Evolutionary conservation across 148 eudicot genomes (phyloP), one percentile per base, ranked within the genome.

Genomic region (Nepenthes mirabilis): DNA sequence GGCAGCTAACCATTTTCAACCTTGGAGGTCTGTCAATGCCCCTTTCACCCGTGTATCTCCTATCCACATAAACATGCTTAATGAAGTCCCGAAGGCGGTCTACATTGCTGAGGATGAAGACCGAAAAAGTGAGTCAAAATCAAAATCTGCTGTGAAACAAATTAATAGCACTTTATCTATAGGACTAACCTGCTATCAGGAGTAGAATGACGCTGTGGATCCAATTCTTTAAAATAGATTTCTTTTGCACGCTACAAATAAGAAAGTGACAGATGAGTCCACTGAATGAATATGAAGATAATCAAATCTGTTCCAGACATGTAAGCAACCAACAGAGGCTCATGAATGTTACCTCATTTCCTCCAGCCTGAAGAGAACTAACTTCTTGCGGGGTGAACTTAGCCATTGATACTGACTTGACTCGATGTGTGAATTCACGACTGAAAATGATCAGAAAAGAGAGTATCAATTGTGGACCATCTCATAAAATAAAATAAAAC

Each of bases 391-490:
- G 74, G 65, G 95, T 84, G 71, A 94, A 94, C 74, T 94, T 94
- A 66, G 99, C 91, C 99, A 94, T 82, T 34, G 99, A 94, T 36
- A 94, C 82, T 55, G 99, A 94, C 65, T 94, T 94, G 43, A 94
- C 90, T 71, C 97, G 81, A 71, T 94, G 97, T 14, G 99, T 86
- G 77, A 94, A 94, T 74, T 94, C 99, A 52, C 99, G 99, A 63
- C 99, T 94, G 87, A 55, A 71, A 71, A 58, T 45, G 54, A 52
- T 57, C 52, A 40, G 43, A 8, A 33, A 55, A 14, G 36, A 60
- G 9, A 60, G 14, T 14, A n/a, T 57, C 34, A 48, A 23, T 23
- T 23, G 23, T 23, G 33, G 37, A 58, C 60, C 12, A 52, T 0
- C 57, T n/a, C 34, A 32, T 52, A 5, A 37, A 37, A 50, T 10